Base-by-base conservation (phyloP, 2,329 filamentous ascomycete species). In the Apiospora koreana region DNA sequence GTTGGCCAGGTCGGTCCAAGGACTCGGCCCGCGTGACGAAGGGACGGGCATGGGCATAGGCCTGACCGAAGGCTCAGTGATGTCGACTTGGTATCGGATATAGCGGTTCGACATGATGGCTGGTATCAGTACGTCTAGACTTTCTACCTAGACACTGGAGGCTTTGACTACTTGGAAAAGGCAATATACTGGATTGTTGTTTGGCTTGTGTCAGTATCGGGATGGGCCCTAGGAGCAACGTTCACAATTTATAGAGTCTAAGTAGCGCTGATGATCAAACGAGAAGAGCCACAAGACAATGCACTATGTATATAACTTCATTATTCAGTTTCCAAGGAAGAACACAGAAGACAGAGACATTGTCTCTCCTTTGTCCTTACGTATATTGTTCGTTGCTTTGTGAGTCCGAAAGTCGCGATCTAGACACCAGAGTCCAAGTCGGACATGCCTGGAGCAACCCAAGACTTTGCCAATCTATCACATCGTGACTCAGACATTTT, bases 21-120 rank as follows among this genome's bases (percentile, higher is more conserved):
- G 31, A 23, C 54, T 62, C 31, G 21, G 54, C 31, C 54, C 31
- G 3, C 18, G 18, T 35, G 31, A n/a, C 9, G 31, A 31, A 62
- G 31, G 0, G 28, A 10, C 10, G 18, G 31, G 10, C 9, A 14
- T 9, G 31, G 31, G 10, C 9, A 14, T 9, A 18, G 21, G 21
- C 31, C 31, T 38, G 54, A 62, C 54, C 28, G 54, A 62, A n/a
- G 31, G 54, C 54, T 62, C 31, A 8, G 54, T 62, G 18, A 18
- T 62, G 9, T 62, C 54, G 54, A 38, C 54, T 38, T 62, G 54
- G n/a, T 62, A 31, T 31, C 54, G 54, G 54, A 62, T 62, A 9
- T 62, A 62, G 54, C 54, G 54, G 31, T 62, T 62, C 54, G 54
- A 62, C 54, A 62, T 62, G 54, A 12, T 62, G 54, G 28, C 50